Conservation (phyloP, 192 early-diverging fungal genomes). For the Dissophora globulifera region DNA sequence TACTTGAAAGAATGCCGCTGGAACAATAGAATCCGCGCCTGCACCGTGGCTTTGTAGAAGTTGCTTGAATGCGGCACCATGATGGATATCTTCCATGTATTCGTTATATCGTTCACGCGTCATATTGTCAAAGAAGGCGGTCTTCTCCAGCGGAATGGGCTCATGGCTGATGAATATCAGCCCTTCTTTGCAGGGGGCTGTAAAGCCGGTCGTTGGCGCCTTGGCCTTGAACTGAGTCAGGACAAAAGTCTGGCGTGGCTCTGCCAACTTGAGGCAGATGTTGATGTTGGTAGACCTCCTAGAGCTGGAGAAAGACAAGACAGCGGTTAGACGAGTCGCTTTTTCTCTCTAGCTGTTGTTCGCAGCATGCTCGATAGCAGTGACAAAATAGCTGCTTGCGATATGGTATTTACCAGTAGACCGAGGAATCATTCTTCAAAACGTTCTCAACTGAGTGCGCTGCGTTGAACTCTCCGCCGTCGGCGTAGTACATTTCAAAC, state of each 20-base stretch:
- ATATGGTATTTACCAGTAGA: slow-evolving; percentile 59
- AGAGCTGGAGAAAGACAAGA: no score
- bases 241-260: slow-evolving; percentile 50
- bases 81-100: slow-evolving; percentile 20
- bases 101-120: slow-evolving; percentile 32
- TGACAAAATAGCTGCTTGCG: no score
- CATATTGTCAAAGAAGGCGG: slow-evolving; percentile 42
- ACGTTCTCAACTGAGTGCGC: slow-evolving; percentile 58
- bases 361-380: no score
- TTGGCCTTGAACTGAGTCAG: slow-evolving; percentile 58
- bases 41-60: slow-evolving; percentile 21
- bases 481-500: slow-evolving; percentile 47
- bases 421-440: slow-evolving; percentile 54
- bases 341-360: no score
- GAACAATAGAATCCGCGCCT: slow-evolving; percentile 25
- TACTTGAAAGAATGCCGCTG: slow-evolving; percentile 38
- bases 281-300: slow-evolving; percentile 52
- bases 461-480: slow-evolving; percentile 50
- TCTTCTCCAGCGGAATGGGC: slow-evolving; percentile 56
- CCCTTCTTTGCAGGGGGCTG: slow-evolving; percentile 67
- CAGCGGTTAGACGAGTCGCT: no score
- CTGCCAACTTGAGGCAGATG: slow-evolving; percentile 41
- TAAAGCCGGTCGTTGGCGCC: slow-evolving; percentile 61
- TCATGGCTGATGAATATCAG: slow-evolving; percentile 63
- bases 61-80: slow-evolving; percentile 1